Evolutionary conservation across 331 rosid species (phyloP), one percentile per base, ranked within the genome.

Genomic region (Stylosanthes scabra): DNA sequence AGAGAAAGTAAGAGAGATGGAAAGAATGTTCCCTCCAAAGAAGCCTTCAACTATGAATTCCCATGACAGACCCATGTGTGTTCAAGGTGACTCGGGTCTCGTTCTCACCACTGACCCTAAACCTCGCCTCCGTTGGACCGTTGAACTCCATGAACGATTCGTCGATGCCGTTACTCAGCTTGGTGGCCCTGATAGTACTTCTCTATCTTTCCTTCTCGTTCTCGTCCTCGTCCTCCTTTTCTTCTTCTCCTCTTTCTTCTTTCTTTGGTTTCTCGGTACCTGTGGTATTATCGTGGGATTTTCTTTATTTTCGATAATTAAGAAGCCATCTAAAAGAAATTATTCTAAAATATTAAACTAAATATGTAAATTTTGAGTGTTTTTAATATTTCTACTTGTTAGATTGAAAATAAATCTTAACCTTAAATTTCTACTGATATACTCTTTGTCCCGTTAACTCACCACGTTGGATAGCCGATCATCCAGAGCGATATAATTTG

Each of bases 21-120:
- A 86, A 20, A 83, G 82, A 86, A 92, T 95, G 99, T 92, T 90
- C 98, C 97, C 96, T 80, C 89, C 95, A 42, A 95, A 95, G 98
- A 95, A 95, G 91, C 97, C 96, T 59, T 87, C 99, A 34, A 86
- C 83, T 95, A 90, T 95, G 98, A 92, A 86, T 94, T 88, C 97
- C 54, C 97, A 91, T 87, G 99, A 95, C 67, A 85, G 99, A 81
- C 88, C 93, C 78, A 88, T 95, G 92, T 92, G 99, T 71, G 92
- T 92, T 73, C 99, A 95, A 86, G 99, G 96, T 0, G 99, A 95
- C 87, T 95, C 99, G 2, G 99, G 98, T 20, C 97, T 95, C 46
- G 99, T 95, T 80, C 99, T 95, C 86, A 95, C 99, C 82, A 95
- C 99, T 8, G 99, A 95, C 82, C 99, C 98, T 0, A 95, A 95